Evolutionary conservation across 208 protist genomes (phyloP), one percentile per base, ranked within the genome.

Genomic region (Acanthamoeba divionensis): DNA sequence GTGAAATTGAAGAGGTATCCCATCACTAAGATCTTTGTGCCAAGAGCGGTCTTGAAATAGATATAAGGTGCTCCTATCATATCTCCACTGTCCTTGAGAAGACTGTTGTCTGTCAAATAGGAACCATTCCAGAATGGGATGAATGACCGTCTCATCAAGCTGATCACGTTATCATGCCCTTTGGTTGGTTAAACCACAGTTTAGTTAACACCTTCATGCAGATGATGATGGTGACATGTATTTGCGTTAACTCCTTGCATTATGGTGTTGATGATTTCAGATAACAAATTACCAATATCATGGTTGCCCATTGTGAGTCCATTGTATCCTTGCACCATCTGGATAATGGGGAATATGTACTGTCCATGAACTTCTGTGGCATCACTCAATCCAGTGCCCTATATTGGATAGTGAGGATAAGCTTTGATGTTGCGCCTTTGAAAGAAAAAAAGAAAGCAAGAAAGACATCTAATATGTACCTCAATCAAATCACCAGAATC

Each of bases 221-320:
- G 60, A 44, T 26, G 38, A 36, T 13, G 31, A 36, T 13, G 60
- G 29, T 26, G 60, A 18, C 26, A 4, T 9, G 57, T 7, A 29
- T 21, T n/a, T n/a, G 10, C 57, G 8, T 4, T 7, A 3, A 36
- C 2, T 71, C 24, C 21, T 71, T 71, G 29, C 36, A 41, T 41
- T 41, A 41, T 41, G 36, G 36, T 41, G 36, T 5, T 41, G 36
- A 41, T 41, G 36, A n/a, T n/a, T n/a, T n/a, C 36, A 41, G 36
- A 41, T 41, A 41, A 41, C 36, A 62, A 62, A 5, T 7, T 82
- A 85, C 66, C 66, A 18, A 90, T 79, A 41, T 89, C 90, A 71
- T 91, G 90, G 48, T 91, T 91, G 26, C 90, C 90, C 75, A 91
- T 91, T 21, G 80, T 90, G 26, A 91, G 41, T 15, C 57, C 90